A percentile compares a stretch with the other conserved stretches of the same genome.
phyloP scores from a whole-genome alignment of 345 rosid species.

The Eucalyptus marginata region DNA sequence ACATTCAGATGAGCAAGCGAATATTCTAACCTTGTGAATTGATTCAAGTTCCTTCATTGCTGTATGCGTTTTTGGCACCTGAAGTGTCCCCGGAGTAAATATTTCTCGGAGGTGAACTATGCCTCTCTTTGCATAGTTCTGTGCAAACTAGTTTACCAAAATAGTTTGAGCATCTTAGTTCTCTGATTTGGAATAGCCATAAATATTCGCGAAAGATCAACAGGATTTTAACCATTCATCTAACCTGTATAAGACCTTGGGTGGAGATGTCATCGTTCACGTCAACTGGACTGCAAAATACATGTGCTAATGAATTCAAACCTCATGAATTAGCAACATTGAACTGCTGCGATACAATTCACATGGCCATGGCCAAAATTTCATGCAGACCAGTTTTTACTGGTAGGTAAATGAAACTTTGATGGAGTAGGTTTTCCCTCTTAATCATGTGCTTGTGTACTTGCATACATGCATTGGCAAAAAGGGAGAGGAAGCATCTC shows the following conservation, averaged over 20 bases:
- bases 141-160: conserved; percentile 51
- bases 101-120: conserved; percentile 73
- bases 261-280: conserved; percentile 57
- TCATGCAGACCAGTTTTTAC: neutral
- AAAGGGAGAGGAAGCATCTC: neutral
- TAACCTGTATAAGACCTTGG: conserved; percentile 82
- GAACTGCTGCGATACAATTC: neutral
- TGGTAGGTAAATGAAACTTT: neutral
- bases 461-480: neutral
- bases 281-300: conserved; percentile 73
- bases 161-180: neutral
- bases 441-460: neutral
- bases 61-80: conserved; percentile 54
- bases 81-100: conserved; percentile 54
- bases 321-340: neutral
- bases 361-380: neutral
- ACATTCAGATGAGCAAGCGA: neutral
- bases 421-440: neutral
- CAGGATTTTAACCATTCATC: neutral
- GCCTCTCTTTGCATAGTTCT: conserved; percentile 51
- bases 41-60: conserved; percentile 87
- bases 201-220: neutral
- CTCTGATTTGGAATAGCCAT: neutral
- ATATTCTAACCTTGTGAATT: conserved; percentile 64
- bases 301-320: neutral